phyloP scores from a whole-genome alignment of 2,329 filamentous ascomycete species.

The Beauveria rudraprayagi region DNA sequence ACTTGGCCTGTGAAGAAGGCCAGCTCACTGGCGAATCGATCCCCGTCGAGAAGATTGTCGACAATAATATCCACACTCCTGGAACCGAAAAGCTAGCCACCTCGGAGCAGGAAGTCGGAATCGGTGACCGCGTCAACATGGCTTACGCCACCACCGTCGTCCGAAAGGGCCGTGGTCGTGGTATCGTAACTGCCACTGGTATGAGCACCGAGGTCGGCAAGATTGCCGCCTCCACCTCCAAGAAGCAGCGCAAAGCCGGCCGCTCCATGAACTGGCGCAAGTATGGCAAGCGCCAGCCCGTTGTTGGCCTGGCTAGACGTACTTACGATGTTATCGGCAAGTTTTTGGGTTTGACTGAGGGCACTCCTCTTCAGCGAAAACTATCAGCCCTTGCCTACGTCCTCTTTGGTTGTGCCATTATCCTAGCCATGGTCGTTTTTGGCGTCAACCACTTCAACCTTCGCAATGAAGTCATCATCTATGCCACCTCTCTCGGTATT shows the following conservation, averaged over 20 bases:
- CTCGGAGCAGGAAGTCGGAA: slow-evolving; percentile 46
- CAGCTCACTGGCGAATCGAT: slow-evolving; percentile 70
- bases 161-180: slow-evolving; percentile 63
- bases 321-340: slow-evolving; percentile 43
- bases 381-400: slow-evolving; percentile 69
- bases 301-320: slow-evolving; percentile 39
- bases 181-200: slow-evolving; percentile 64
- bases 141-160: slow-evolving; percentile 68
- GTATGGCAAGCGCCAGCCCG: slow-evolving; percentile 42
- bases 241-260: slow-evolving; percentile 47
- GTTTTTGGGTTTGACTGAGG: slow-evolving; percentile 54
- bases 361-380: slow-evolving; percentile 72
- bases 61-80: slow-evolving; percentile 37
- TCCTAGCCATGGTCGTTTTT: slow-evolving; percentile 51
- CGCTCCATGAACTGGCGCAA: slow-evolving; percentile 46
- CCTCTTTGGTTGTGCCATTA: slow-evolving; percentile 62
- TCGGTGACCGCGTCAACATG: slow-evolving; percentile 67
- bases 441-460: slow-evolving; percentile 46
- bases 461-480: slow-evolving; percentile 46
- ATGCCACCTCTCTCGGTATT: slow-evolving; percentile 50
- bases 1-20: slow-evolving; percentile 71
- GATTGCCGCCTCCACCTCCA: slow-evolving; percentile 51
- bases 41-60: slow-evolving; percentile 58
- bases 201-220: slow-evolving; percentile 65
- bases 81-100: slow-evolving; percentile 38